phyloP scores from a whole-genome alignment of 768 basidiomycete species.

The Pulveroboletus sp. region DNA sequence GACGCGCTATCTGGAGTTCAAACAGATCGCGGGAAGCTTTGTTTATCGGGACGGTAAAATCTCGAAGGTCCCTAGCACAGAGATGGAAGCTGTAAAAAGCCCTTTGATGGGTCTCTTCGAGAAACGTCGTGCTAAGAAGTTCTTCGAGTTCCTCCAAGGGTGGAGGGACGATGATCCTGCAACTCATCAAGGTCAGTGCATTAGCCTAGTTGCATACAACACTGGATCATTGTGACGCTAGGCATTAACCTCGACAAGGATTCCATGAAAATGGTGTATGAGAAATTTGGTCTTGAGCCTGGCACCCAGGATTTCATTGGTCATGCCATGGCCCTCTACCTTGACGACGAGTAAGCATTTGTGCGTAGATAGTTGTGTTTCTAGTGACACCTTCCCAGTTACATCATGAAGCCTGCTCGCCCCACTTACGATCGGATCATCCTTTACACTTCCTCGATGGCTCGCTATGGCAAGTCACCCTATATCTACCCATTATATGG shows the following conservation, averaged over 20 bases:
- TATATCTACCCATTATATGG: conserved; percentile 99
- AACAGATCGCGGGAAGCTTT: conserved; percentile 98
- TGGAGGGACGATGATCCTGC: conserved; percentile 96
- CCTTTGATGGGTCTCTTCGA: conserved; percentile 99
- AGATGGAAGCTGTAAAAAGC: conserved; percentile 93
- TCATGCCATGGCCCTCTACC: conserved; percentile 97
- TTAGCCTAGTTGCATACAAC: background rate
- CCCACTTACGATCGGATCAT: conserved; percentile 91
- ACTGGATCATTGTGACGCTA: conserved; percentile 26
- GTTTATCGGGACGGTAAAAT: conserved; percentile 96
- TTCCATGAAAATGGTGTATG: conserved; percentile 91
- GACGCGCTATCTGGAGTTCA: conserved; percentile 98
- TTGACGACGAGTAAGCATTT: conserved; percentile 85
- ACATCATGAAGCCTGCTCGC: conserved; percentile 88
- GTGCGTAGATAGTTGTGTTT: background rate
- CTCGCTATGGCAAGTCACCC: conserved; percentile 97
- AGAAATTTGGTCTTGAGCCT: conserved; percentile 94
- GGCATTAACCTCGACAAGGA: conserved; percentile 86
- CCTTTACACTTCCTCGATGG: conserved; percentile 97
- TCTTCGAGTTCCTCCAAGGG: conserved; percentile 93
- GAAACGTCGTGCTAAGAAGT: conserved; percentile 96
- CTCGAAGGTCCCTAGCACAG: conserved; percentile 95
- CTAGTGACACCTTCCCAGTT: conserved; percentile 45
- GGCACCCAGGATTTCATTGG: conserved; percentile 99
- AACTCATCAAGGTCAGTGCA: conserved; percentile 84